These are phyloP conservation scores for Hypoxylon sp. DNA, from an alignment of 2,329 filamentous ascomycete genomes.

Conservation along the genomic window DNA sequence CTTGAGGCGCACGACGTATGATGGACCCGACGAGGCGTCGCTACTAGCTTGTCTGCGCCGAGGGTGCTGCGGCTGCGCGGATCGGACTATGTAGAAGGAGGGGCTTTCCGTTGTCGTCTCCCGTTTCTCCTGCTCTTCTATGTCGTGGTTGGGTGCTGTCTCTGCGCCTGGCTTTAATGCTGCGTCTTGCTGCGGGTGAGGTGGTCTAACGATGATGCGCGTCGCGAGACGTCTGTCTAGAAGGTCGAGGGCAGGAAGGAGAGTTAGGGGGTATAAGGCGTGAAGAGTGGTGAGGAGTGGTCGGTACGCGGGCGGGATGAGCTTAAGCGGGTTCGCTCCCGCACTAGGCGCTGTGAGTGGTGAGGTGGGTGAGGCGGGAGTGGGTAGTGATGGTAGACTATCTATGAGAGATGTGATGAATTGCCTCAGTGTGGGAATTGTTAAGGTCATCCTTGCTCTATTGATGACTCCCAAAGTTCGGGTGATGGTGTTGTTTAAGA, in stretches of 20 bases:
- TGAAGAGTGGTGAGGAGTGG: slow-evolving; percentile 83
- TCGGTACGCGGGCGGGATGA: slow-evolving; percentile 59
- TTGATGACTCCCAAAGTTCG: not conserved
- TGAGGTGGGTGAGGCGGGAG: slow-evolving; percentile 22
- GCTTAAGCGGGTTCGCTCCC: slow-evolving; percentile 54
- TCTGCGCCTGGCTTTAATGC: not conserved
- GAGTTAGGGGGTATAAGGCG: slow-evolving; percentile 83
- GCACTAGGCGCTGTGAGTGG: slow-evolving; percentile 41
- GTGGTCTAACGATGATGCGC: slow-evolving; percentile 59
- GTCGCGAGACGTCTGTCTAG: slow-evolving; percentile 83
- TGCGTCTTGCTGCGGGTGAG: slow-evolving; percentile 18
- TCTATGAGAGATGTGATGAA: slow-evolving; percentile 67
- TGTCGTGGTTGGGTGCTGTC: slow-evolving; percentile 2
- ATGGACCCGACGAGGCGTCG: slow-evolving; percentile 22
- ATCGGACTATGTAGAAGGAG: slow-evolving; percentile 76
- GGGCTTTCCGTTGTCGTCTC: slow-evolving; percentile 5
- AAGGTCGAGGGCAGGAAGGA: slow-evolving; percentile 89
- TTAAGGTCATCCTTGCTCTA: slow-evolving; percentile 39
- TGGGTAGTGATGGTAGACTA: slow-evolving; percentile 57
- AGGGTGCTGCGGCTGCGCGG: slow-evolving; percentile 60
- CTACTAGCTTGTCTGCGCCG: slow-evolving; percentile 37
- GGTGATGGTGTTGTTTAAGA: slow-evolving; percentile 5
- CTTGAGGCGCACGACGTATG: slow-evolving; percentile 79
- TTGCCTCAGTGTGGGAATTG: slow-evolving; percentile 59
- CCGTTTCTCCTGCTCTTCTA: not conserved